These are phyloP conservation scores for Stenocarpella maydis DNA, from an alignment of 2,329 filamentous ascomycete genomes.

Conservation along the genomic window DNA sequence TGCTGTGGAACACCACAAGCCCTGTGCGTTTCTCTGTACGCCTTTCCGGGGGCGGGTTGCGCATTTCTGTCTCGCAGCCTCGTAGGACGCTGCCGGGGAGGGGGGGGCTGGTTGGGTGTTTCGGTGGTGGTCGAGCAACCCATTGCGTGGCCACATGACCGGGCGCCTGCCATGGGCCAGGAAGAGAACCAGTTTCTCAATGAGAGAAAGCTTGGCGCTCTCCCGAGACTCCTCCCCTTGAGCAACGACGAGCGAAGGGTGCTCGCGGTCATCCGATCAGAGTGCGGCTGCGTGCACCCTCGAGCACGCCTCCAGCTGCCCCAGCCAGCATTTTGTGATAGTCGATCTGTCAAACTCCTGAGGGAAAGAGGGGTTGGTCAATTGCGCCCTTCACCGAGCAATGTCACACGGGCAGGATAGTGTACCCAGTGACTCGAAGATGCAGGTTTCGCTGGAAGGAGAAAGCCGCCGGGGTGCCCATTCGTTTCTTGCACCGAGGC, in stretches of 20 bases:
- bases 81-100: slow-evolving; percentile 10
- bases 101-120: not conserved
- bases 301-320: slow-evolving; percentile 10
- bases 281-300: slow-evolving; percentile 18
- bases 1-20: slow-evolving; percentile 20
- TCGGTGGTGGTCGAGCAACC: not conserved
- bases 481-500: not conserved
- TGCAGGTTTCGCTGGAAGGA: slow-evolving; percentile 18
- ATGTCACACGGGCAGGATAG: slow-evolving; percentile 24
- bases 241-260: not conserved
- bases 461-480: slow-evolving; percentile 13
- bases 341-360: slow-evolving; percentile 25
- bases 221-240: not conserved
- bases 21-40: not conserved
- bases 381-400: slow-evolving; percentile 18
- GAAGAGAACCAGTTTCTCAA: slow-evolving; percentile 15
- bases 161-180: not conserved
- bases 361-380: not conserved
- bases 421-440: slow-evolving; percentile 24
- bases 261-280: slow-evolving; percentile 11
- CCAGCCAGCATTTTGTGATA: slow-evolving; percentile 24
- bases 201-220: not conserved
- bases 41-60: not conserved
- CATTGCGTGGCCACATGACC: slow-evolving; percentile 23
- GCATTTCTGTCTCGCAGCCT: slow-evolving; percentile 15